Evolutionary conservation across 176 grass and related monocot species (phyloP).

Genomic region (Hordeum marinum): DNA sequence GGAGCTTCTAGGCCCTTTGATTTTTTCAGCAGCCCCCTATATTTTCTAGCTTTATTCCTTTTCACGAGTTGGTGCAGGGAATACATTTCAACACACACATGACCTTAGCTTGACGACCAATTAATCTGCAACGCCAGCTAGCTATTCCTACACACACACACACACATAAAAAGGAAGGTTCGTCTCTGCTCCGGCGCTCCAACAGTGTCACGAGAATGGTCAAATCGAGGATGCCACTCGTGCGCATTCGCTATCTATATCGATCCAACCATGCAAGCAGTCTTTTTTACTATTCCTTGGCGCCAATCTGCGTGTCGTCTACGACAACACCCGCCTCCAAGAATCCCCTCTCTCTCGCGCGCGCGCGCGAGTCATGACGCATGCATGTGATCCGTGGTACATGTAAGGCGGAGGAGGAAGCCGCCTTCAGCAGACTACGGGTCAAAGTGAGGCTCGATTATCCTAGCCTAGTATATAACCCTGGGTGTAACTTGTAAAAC

Average conservation of each 20-base stretch:
- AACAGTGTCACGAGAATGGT: background rate
- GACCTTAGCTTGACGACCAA: background rate
- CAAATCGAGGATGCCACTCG: background rate
- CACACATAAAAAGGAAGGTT: background rate
- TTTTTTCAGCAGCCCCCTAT: background rate
- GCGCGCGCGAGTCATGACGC: background rate
- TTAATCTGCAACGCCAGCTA: background rate
- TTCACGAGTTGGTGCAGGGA: background rate
- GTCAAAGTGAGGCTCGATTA: conserved; percentile 35
- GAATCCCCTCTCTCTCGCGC: background rate
- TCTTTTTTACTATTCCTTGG: background rate
- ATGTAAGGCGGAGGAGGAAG: background rate
- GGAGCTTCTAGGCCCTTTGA: background rate
- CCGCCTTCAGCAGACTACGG: conserved; percentile 18
- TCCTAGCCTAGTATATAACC: conserved; percentile 28
- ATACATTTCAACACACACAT: conserved; percentile 2
- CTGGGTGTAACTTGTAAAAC: conserved; percentile 39
- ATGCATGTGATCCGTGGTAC: conserved; percentile 4
- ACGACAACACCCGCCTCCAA: conserved; percentile 27
- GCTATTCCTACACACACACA: no score
- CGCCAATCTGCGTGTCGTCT: conserved; percentile 47
- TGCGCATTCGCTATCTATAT: background rate
- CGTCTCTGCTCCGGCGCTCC: background rate
- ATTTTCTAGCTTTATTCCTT: conserved; percentile 2
- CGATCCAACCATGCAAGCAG: background rate